A percentile compares a stretch with the other conserved stretches of the same genome.
Evolutionary conservation across 768 basidiomycete species (phyloP).

Genomic region (Asterophora lycoperdoides): DNA sequence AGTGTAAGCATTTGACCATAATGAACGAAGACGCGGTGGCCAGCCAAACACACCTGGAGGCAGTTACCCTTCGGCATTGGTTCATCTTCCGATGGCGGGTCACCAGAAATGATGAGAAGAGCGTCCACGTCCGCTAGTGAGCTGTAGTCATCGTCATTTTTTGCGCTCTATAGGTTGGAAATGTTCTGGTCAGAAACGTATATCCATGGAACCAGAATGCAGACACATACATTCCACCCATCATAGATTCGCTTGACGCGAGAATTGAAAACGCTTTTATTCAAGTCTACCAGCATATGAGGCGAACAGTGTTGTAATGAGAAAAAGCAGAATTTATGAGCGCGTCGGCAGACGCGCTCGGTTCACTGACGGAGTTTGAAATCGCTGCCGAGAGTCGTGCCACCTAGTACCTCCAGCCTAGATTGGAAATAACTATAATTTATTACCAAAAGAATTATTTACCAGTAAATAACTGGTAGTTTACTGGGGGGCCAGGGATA

Average conservation of each 20-base stretch:
- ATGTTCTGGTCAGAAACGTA: conserved; percentile 6
- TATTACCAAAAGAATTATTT: no score
- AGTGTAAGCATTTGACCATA: conserved; percentile 14
- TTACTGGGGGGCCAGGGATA: no score
- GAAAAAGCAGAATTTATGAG: conserved; percentile 16
- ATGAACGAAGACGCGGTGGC: neutral
- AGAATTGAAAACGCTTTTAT: conserved; percentile 52
- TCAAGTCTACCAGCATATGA: conserved; percentile 68
- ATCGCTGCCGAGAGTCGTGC: conserved; percentile 1
- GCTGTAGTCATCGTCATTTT: conserved; percentile 65
- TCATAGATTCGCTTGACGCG: conserved; percentile 58
- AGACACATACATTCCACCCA: conserved; percentile 54
- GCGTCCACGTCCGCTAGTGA: conserved; percentile 67
- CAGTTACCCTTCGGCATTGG: conserved; percentile 89
- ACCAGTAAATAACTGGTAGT: no score
- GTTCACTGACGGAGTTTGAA: conserved; percentile 25
- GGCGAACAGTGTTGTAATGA: conserved; percentile 4
- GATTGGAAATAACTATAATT: no score
- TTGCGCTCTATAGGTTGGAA: conserved; percentile 46
- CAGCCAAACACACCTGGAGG: conserved; percentile 63
- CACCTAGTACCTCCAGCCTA: no score
- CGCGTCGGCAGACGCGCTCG: conserved; percentile 21
- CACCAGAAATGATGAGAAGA: conserved; percentile 68
- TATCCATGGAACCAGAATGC: conserved; percentile 10
- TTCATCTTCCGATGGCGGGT: conserved; percentile 81